Evolutionary conservation across 371 early-diverging fungal genomes (phyloP), one percentile per base, ranked within the genome.

Genomic region (Fennellomyces sp.): DNA sequence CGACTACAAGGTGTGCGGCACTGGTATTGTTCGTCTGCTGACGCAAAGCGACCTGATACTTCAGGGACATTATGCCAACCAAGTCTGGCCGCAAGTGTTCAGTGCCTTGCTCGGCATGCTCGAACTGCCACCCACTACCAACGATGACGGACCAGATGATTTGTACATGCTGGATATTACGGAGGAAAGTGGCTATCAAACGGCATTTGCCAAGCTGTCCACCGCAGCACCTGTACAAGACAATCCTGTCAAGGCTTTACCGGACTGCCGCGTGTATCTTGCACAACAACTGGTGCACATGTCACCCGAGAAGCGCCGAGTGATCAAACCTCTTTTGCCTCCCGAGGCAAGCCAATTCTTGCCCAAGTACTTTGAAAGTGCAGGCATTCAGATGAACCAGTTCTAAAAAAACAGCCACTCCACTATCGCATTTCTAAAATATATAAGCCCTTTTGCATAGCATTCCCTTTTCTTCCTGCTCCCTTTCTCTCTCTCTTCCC

Each of bases 181-280:
- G 56, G 77, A 75, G 31, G 87, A 85, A 33, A 45, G 23, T n/a
- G 93, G 93, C 1, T 94, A 92, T 68, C 93, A 93, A 64, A 88
- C 89, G 10, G 76, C 88, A 45, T 93, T 86, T 70, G 78, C 89
- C 10, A 83, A 81, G 39, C 70, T 91, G 36, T 74, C 87, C 11
- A 88, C 91, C 0, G 69, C 82, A 13, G 60, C 74, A n/a, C 82
- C 72, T 15, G 42, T 69, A 10, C 70, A 70, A 42, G 63, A 72
- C 0, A 81, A 87, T 51, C 84, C 83, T 29, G 71, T 78, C 2
- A 71, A 77, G 3, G 50, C 60, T 5, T 70, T 66, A 8, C 75
- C 71, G 41, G 38, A 69, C 39, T 68, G 59, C 49, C 69, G 36
- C 52, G 70, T 69, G 52, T 82, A 63, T 54, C 51, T 81, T 25